These are phyloP conservation scores for Pseudohyphozyma bogoriensis DNA, from an alignment of 768 basidiomycete genomes.

Conservation along the genomic window DNA sequence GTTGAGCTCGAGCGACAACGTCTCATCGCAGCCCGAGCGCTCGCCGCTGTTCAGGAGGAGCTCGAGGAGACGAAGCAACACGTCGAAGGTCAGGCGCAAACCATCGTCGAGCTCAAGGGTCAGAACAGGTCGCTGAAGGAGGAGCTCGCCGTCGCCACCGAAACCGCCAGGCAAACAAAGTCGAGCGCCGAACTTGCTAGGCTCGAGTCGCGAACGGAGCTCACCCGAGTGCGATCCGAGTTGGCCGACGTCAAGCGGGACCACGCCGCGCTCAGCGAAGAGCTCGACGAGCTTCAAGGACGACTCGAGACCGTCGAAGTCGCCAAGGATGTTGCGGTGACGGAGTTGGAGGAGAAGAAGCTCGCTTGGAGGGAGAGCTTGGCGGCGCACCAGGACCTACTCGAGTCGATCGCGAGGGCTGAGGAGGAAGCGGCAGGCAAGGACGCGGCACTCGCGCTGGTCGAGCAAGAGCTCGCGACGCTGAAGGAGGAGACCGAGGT, in stretches of 20 bases:
- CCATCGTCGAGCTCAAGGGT: not conserved
- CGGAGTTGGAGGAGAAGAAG: not conserved
- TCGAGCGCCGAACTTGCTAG: not conserved
- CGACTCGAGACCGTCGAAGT: slow-evolving; percentile 2
- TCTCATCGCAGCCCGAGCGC: not conserved
- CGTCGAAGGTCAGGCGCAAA: slow-evolving; percentile 3
- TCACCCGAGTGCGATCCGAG: not conserved
- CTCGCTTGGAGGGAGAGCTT: not conserved
- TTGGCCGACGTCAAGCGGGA: not conserved
- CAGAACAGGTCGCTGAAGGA: not conserved
- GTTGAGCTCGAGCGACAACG: slow-evolving; percentile 4
- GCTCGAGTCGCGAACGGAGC: not conserved
- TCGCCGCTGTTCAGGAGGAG: not conserved
- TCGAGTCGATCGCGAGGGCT: not conserved
- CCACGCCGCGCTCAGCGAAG: not conserved
- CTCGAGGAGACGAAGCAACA: slow-evolving; percentile 3
- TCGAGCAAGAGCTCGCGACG: not conserved
- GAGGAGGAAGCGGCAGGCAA: slow-evolving; percentile 1
- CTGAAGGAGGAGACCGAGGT: not conserved
- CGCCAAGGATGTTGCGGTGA: not conserved
- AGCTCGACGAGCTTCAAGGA: slow-evolving; percentile 1
- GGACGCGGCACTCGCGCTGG: not conserved
- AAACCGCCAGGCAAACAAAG: not conserved
- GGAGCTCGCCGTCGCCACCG: not conserved
- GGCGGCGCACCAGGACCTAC: slow-evolving; percentile 7